Evolutionary conservation across 352 stramenopile species (phyloP).

Genomic region (Globisporangium recalcitrans): DNA sequence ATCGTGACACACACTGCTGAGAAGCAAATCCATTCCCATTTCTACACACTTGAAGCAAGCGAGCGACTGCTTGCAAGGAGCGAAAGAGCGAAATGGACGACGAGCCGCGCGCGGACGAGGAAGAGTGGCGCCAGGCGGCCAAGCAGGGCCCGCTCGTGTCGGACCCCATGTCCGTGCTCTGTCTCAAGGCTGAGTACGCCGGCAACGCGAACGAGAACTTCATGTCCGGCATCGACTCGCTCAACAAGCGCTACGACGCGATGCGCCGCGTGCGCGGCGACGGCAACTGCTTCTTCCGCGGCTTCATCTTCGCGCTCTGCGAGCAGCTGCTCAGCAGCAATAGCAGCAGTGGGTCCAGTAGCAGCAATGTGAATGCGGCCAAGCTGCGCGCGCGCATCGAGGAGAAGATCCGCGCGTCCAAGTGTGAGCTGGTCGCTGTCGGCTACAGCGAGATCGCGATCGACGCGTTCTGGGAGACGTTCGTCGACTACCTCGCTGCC

Average conservation of each 20-base stretch:
- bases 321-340: conserved; percentile 51
- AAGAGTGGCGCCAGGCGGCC: conserved; percentile 6
- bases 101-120: not conserved
- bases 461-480: conserved; percentile 92
- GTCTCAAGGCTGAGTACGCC: conserved; percentile 62
- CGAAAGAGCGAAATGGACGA: conserved; percentile 7
- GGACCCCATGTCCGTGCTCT: conserved; percentile 49
- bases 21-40: not conserved
- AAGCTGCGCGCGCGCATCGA: conserved; percentile 39
- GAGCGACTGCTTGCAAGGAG: not conserved
- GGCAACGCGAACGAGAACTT: conserved; percentile 74
- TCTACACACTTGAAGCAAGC: conserved; percentile 4
- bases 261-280: conserved; percentile 85
- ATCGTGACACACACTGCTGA: not conserved
- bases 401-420: conserved; percentile 61
- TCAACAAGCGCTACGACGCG: conserved; percentile 60
- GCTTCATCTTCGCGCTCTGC: conserved; percentile 87
- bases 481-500: conserved; percentile 84
- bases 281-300: conserved; percentile 91
- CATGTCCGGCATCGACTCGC: conserved; percentile 56
- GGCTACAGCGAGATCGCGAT: conserved; percentile 91
- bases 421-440: conserved; percentile 64
- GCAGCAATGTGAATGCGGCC: conserved; percentile 14
- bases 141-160: conserved; percentile 37
- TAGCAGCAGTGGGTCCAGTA: not conserved